Conservation (phyloP, 164 flowering plant genomes). For the Vitis vinifera region DNA sequence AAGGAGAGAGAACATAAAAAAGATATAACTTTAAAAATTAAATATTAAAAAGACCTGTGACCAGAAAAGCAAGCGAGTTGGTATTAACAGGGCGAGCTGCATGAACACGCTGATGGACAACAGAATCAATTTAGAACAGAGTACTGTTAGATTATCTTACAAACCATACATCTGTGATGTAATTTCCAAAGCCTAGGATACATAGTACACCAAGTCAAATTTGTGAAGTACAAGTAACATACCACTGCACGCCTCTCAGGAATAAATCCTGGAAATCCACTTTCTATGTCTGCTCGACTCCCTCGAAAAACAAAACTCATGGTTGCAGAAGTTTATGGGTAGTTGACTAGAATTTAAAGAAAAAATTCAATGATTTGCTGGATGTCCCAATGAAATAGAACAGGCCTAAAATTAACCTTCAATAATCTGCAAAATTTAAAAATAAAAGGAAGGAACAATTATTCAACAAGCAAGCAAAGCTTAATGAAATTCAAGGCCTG, state of each 20-base stretch:
- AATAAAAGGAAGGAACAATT: neutral
- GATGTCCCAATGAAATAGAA: neutral
- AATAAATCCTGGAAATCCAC: constrained; percentile 65
- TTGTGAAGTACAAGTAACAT: constrained; percentile 10
- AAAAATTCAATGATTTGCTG: neutral
- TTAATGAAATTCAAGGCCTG: neutral
- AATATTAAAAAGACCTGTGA: constrained; percentile 53
- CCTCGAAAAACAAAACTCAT: constrained; percentile 92
- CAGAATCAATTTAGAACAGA: constrained; percentile 4
- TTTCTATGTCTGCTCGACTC: constrained; percentile 74
- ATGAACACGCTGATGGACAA: constrained; percentile 66
- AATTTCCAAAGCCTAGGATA: neutral
- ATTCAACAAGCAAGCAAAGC: neutral
- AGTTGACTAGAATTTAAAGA: neutral
- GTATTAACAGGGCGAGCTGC: constrained; percentile 69
- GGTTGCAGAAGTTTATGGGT: constrained; percentile 8
- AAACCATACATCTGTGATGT: neutral
- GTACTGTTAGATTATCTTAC: neutral
- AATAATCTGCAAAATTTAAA: constrained; percentile 4
- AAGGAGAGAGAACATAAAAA: constrained; percentile 10
- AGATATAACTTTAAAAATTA: neutral
- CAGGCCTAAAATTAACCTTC: neutral
- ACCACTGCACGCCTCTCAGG: constrained; percentile 83
- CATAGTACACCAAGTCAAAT: neutral
- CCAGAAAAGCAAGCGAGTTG: constrained; percentile 80